Evolutionary conservation across 2,329 filamentous ascomycete species (phyloP), one percentile per base, ranked within the genome.

Genomic region (Colletotrichum musae): DNA sequence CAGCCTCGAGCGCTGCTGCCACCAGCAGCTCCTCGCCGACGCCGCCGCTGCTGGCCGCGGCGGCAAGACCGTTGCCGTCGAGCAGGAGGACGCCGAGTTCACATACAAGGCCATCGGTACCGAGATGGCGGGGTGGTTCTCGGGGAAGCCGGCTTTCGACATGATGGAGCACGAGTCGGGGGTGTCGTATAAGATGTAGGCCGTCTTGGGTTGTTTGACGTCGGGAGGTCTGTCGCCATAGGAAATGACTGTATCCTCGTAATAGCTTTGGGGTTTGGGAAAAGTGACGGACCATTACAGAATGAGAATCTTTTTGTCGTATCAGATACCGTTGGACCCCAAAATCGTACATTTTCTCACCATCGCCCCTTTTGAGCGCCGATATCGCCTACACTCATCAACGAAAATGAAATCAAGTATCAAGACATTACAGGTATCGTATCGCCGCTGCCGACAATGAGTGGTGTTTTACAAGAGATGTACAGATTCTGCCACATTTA

Each of bases 141-240:
- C 86, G 73, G 92, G 90, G 6, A 91, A 90, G 81, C 92, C 92
- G 16, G 73, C 91, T 71, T 94, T 94, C 80, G 91, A 93, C 81
- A 80, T 93, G 48, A 68, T 68, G 68, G 68, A 70, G 45, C 58
- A 59, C 26, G 68, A 70, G 18, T 68, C 64, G 5, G 68, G 68
- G 3, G n/a, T 57, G 1, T 47, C 32, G 16, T 69, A 69, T 10
- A 69, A 69, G 36, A 60, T 66, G 56, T 69, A 39, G 39, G 24
- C 5, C n/a, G 24, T 36, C 32, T 28, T 26, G 21, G 21, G 12
- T 26, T 26, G 50, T 15, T 36, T 10, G 32, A 36, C 32, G 32
- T 36, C 32, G 32, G 32, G 32, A 36, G 32, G 32, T 36, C 21
- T 24, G 21, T 24, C 32, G 7, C 28, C 9, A 32, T 9, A 9